phyloP scores from a whole-genome alignment of 805 yeast species.

The Wickerhamomyces rabaulensis region DNA sequence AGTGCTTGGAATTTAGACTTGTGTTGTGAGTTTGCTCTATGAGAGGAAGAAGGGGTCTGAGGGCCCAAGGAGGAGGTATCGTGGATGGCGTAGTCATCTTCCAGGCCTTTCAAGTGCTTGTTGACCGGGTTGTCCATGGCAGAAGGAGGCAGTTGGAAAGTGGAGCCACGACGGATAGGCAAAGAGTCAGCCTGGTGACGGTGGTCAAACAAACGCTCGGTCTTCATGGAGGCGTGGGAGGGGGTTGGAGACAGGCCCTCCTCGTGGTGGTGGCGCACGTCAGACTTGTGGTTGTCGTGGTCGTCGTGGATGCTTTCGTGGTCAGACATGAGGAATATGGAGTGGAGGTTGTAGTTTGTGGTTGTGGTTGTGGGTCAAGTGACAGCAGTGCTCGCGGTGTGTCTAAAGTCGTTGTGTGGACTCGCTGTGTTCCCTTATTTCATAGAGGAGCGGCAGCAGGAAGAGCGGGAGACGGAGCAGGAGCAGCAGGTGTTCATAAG shows the following conservation, averaged over 20 bases:
- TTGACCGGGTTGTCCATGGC: constrained; percentile 8
- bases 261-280: background rate
- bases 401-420: background rate
- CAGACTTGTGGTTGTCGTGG: constrained; percentile 1
- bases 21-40: background rate
- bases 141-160: constrained; percentile 20
- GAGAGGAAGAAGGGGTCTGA: background rate
- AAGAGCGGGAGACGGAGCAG: background rate
- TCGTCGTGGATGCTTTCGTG: constrained; percentile 19
- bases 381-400: background rate
- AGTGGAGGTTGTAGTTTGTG: background rate
- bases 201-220: constrained; percentile 42
- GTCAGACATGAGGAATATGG: constrained; percentile 20
- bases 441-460: background rate
- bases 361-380: too few species aligned
- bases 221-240: constrained; percentile 32
- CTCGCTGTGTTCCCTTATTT: background rate
- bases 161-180: constrained; percentile 28
- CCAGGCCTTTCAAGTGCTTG: constrained; percentile 5
- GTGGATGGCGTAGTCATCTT: constrained; percentile 15
- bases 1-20: constrained; percentile 10
- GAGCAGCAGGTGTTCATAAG: constrained; percentile 1
- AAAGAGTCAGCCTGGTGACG: constrained; percentile 41
- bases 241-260: constrained; percentile 12
- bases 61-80: constrained; percentile 9